A percentile compares a stretch with the other conserved stretches of the same genome.
phyloP scores from a whole-genome alignment of 805 yeast genomes.

The Sugiyamaella americana region DNA sequence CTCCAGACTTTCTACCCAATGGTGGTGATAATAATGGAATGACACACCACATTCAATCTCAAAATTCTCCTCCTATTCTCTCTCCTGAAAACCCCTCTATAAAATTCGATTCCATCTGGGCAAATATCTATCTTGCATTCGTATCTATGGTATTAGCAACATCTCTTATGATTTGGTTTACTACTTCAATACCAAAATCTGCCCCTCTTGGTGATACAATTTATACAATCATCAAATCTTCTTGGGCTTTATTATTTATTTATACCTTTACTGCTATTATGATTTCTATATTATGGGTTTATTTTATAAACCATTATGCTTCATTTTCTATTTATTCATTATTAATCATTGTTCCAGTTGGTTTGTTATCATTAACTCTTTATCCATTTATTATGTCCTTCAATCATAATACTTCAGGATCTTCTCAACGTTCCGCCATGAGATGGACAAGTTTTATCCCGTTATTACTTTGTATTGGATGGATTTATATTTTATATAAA shows the following conservation, averaged over 20 bases:
- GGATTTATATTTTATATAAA: slow-evolving; percentile 27
- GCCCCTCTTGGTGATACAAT: slow-evolving; percentile 27
- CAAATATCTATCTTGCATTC: slow-evolving; percentile 21
- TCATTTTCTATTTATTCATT: slow-evolving; percentile 24
- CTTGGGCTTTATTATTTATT: slow-evolving; percentile 20
- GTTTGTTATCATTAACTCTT: slow-evolving; percentile 23
- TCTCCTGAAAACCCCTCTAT: slow-evolving; percentile 1
- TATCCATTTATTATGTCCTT: slow-evolving; percentile 31
- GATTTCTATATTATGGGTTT: slow-evolving; percentile 28
- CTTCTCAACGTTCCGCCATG: slow-evolving; percentile 30
- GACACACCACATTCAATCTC: slow-evolving; percentile 11
- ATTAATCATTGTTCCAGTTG: slow-evolving; percentile 27
- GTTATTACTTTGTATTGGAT: slow-evolving; percentile 22
- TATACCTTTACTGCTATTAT: slow-evolving; percentile 24
- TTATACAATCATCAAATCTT: slow-evolving; percentile 24
- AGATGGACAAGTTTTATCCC: slow-evolving; percentile 29
- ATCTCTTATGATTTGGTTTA: slow-evolving; percentile 26
- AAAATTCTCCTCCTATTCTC: slow-evolving; percentile 3
- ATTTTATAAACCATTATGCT: slow-evolving; percentile 24
- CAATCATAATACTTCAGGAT: slow-evolving; percentile 28
- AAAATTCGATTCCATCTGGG: slow-evolving; percentile 25
- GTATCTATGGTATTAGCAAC: slow-evolving; percentile 29
- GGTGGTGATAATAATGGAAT: slow-evolving; percentile 3
- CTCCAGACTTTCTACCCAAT: slow-evolving; percentile 9
- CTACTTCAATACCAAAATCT: slow-evolving; percentile 23